Evolutionary conservation across 2,329 filamentous ascomycete genomes (phyloP).

Genomic region (Fusarium sambucinum): DNA sequence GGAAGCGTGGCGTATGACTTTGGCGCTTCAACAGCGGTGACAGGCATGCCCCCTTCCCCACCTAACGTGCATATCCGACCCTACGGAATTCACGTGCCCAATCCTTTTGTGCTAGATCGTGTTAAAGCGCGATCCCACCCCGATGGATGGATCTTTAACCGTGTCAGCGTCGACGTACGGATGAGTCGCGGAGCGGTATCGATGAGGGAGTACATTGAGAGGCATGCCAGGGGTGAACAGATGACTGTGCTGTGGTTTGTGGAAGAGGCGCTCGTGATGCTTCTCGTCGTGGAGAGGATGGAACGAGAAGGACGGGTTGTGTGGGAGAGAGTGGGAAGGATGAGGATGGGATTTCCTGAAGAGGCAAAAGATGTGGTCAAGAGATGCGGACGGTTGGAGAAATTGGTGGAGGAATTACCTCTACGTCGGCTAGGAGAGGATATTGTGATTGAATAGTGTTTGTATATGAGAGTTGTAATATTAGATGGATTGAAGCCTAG

Average conservation of each 20-base stretch:
- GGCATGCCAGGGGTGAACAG: conserved; percentile 52
- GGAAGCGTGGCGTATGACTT: conserved; percentile 53
- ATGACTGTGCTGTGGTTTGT: conserved; percentile 55
- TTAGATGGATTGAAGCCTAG: not conserved
- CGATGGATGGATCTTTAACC: conserved; percentile 53
- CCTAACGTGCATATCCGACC: conserved; percentile 44
- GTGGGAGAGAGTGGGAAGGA: conserved; percentile 54
- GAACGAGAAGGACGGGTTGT: conserved; percentile 28
- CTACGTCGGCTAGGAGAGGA: conserved; percentile 51
- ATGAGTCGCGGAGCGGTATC: conserved; percentile 48
- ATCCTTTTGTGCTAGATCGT: conserved; percentile 51
- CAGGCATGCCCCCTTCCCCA: conserved; percentile 35
- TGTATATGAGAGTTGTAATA: conserved; percentile 28
- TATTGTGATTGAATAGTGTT: conserved; percentile 50
- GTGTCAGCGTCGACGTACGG: conserved; percentile 51
- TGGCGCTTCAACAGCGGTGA: conserved; percentile 18
- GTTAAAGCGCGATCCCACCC: conserved; percentile 52
- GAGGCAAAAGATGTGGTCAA: conserved; percentile 51
- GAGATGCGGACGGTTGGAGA: conserved; percentile 50
- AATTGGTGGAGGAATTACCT: conserved; percentile 50
- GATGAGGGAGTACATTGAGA: conserved; percentile 52
- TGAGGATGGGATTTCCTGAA: conserved; percentile 52
- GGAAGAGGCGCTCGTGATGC: conserved; percentile 52
- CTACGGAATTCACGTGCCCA: conserved; percentile 51
- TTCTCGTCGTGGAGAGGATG: conserved; percentile 51